Conservation (phyloP, 108 stramenopile species). For the Cyclotella atomus region DNA sequence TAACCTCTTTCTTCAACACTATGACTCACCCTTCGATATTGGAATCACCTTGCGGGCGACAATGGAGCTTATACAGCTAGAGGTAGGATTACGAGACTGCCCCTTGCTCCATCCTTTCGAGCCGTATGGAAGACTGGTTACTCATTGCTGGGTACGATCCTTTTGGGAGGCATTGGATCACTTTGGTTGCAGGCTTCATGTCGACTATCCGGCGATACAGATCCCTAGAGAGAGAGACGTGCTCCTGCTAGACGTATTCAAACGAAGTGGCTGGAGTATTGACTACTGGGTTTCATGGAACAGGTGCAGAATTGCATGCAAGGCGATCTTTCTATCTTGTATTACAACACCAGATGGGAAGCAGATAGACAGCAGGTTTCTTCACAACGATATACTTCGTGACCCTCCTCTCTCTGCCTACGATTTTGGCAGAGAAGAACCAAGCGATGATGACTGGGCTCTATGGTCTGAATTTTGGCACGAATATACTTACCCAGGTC, state of each 20-base stretch:
- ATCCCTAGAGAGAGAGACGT: neutral
- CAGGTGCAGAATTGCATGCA: neutral
- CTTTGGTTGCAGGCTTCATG: neutral
- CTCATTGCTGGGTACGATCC: neutral
- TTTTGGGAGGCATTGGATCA: too few relatives aligned
- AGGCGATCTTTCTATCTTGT: slow-evolving; percentile 14
- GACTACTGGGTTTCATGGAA: neutral
- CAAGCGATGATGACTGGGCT: neutral
- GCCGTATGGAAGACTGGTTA: neutral
- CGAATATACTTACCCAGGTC: neutral
- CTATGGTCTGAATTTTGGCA: neutral
- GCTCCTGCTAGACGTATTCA: neutral
- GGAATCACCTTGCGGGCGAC: slow-evolving; percentile 9
- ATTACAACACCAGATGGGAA: slow-evolving; percentile 8
- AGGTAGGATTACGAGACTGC: slow-evolving; percentile 3
- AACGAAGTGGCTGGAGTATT: too few relatives aligned
- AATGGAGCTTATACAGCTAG: slow-evolving; percentile 19
- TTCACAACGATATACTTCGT: neutral
- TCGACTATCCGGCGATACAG: neutral
- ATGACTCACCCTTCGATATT: neutral
- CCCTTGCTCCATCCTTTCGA: neutral
- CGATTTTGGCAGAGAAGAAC: neutral
- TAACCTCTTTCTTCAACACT: slow-evolving; percentile 24
- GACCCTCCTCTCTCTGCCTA: neutral
- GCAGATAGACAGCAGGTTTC: neutral